Evolutionary conservation across 768 basidiomycete species (phyloP), one percentile per base, ranked within the genome.

Genomic region (Daedaleopsis nitida): DNA sequence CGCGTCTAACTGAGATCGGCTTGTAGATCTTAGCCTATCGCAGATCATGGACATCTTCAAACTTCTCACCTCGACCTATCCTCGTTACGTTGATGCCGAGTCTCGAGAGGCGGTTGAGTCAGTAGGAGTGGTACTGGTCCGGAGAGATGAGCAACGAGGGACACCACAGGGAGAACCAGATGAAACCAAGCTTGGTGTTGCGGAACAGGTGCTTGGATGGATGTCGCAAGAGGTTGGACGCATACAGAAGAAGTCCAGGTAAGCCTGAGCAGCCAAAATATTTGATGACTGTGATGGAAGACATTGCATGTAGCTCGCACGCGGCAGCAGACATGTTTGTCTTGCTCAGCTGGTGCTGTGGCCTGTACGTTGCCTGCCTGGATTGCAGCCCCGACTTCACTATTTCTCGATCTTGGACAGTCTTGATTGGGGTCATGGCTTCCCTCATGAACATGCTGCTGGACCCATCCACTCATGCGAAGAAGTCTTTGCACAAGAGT

Each of bases 161-260:
- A 73, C 74, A 9, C 68, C 74, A 14, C 71, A 77, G 23, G 81
- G 75, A 14, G 68, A 76, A 23, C 67, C 66, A 10, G 77, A 76
- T 32, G 80, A 81, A 60, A 74, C 71, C 19, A 84, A 80, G 64
- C 69, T 86, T 16, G 88, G 88, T 37, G 81, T 91, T 3, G 72
- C 83, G 19, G 88, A 92, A 67, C 83, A 88, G 67, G 81, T 94
- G 16, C 72, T 93, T 38, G 89, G 83, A 45, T 96, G 92, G 92
- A 75, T 92, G 9, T 79, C 83, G 7, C 79, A 80, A 48, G 92
- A 96, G 70, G 84, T 86, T 1, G 79, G 80, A 5, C 81, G 78
- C 49, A 77, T 88, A 19, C 75, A 83, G 3, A 87, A 83, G 66
- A 78, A 78, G 38, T 73, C 84, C 65, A 84, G 83, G 91, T 92